Conservation (phyloP, 345 rosid species). For the Iberis pinnata region DNA sequence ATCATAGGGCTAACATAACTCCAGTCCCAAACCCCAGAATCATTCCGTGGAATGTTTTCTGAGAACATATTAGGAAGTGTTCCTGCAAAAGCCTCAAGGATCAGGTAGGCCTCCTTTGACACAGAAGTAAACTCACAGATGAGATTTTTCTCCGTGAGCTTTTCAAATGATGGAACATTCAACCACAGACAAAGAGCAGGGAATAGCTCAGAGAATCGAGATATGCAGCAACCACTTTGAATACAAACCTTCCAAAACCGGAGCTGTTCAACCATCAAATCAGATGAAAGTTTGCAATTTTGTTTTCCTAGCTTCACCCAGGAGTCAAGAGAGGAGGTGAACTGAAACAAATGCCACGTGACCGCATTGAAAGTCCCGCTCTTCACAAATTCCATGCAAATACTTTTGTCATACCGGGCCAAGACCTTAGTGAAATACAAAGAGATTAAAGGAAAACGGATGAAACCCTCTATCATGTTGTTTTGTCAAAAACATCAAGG, state of each 20-base stretch:
- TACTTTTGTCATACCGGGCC: slow-evolving; percentile 57
- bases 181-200: slow-evolving; percentile 84
- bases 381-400: slow-evolving; percentile 48
- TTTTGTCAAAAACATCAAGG: not conserved
- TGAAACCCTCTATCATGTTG: slow-evolving; percentile 8
- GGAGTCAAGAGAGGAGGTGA: slow-evolving; percentile 52
- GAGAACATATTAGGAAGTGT: slow-evolving; percentile 61
- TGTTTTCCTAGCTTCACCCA: slow-evolving; percentile 70
- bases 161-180: slow-evolving; percentile 62
- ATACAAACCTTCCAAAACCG: slow-evolving; percentile 77
- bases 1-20: slow-evolving; percentile 62
- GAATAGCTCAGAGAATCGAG: slow-evolving; percentile 62
- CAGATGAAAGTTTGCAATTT: slow-evolving; percentile 54
- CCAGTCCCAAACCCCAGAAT: slow-evolving; percentile 68
- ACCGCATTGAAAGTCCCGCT: slow-evolving; percentile 44
- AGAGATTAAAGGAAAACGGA: slow-evolving; percentile 10
- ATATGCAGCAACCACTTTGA: slow-evolving; percentile 53
- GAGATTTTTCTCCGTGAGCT: slow-evolving; percentile 48
- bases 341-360: slow-evolving; percentile 68
- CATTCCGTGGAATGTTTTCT: slow-evolving; percentile 27
- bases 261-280: slow-evolving; percentile 77
- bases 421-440: slow-evolving; percentile 43
- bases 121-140: slow-evolving; percentile 57
- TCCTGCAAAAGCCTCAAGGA: slow-evolving; percentile 65
- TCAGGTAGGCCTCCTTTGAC: slow-evolving; percentile 62